These are phyloP conservation scores for Nemophila menziesii DNA, from an alignment of 257 asterid species.

Conservation along the genomic window DNA sequence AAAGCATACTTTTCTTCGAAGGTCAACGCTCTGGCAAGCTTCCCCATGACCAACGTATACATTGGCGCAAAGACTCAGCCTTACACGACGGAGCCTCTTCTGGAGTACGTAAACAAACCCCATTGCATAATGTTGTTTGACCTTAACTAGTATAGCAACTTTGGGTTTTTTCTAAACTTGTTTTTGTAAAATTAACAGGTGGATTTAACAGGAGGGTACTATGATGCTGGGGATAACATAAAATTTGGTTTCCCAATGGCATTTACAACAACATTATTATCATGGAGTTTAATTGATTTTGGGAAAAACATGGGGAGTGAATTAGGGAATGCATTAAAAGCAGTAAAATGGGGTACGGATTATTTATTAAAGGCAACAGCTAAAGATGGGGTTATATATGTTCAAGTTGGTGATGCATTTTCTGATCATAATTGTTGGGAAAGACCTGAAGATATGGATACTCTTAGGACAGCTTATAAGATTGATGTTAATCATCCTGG, in stretches of 20 bases:
- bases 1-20: constrained; percentile 83
- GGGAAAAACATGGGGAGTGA: constrained; percentile 58
- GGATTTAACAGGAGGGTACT: constrained; percentile 77
- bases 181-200: constrained; percentile 22
- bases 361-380: constrained; percentile 75
- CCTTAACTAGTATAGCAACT: not conserved
- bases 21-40: constrained; percentile 91
- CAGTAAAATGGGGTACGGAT: constrained; percentile 74
- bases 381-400: constrained; percentile 52
- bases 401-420: constrained; percentile 65
- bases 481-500: constrained; percentile 60
- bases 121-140: too few relatives aligned
- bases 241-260: constrained; percentile 92
- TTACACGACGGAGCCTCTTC: constrained; percentile 66
- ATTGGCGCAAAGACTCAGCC: constrained; percentile 79
- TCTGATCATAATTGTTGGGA: constrained; percentile 93
- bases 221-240: constrained; percentile 85
- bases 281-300: constrained; percentile 80
- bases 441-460: constrained; percentile 88
- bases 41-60: constrained; percentile 66
- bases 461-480: constrained; percentile 48
- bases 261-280: constrained; percentile 54
- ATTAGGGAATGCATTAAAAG: constrained; percentile 43
- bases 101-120: constrained; percentile 27
- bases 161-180: not conserved